Evolutionary conservation across 495 filamentous ascomycete species (phyloP), one percentile per base, ranked within the genome.

Genomic region (Penicillium coprophilum): DNA sequence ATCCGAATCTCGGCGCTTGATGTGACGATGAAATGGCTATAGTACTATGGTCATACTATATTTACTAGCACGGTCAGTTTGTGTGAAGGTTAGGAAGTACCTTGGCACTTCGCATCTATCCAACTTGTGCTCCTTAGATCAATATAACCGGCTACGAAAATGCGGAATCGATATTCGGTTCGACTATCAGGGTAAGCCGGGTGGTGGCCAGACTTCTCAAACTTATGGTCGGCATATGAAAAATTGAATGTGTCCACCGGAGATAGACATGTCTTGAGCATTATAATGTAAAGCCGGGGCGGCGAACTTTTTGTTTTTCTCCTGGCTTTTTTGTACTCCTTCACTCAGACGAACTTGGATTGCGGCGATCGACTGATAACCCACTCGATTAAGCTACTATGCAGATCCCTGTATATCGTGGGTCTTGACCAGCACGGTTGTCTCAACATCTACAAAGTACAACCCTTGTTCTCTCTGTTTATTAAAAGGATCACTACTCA

Each of bases 1-100:
- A 52, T 59, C 61, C 64, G 64, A 53, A 55, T 30, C 47, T 67
- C 61, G 64, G 61, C 61, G 58, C 54, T 61, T 57, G 50, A 32
- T 24, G 10, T 28, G 20, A 49, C 21, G n/a, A 27, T 3, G 50
- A n/a, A 20, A 40, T 31, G 39, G 41, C 24, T 38, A 38, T 3
- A 20, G 10, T 46, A 11, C 24, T 19, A 28, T 34, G 17, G 15
- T 7, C 34, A 28, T 40, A 28, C 28, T 47, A 32, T 47, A 6
- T 47, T 4, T 7, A 45, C 15, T 27, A 6, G 21, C 5, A 9
- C 20, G 20, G 39, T 11, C 10, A 10, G 40, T 13, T 43, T 43
- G 12, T 2, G 2, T 17, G 34, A 21, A 10, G 9, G 19, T 5
- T 23, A 23, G 34, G 23, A 15, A 2, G 13, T 15, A 45, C 5